These are phyloP conservation scores for Stachybotrys echinatus DNA, from an alignment of 2,329 filamentous ascomycete genomes.

Conservation along the genomic window DNA sequence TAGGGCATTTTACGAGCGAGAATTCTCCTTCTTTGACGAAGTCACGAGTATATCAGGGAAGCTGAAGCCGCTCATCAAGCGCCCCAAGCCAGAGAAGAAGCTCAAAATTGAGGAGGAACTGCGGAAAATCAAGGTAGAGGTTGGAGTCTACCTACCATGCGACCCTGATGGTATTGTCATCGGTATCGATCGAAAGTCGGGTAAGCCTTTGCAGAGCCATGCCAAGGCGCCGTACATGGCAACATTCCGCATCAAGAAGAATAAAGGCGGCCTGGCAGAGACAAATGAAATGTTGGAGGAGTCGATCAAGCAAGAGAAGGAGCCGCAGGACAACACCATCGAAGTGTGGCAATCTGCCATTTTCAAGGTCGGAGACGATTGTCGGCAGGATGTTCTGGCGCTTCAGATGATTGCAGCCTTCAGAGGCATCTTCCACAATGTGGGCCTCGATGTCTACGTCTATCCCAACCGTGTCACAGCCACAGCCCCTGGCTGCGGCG, in stretches of 20 bases:
- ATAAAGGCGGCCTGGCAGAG: conserved; percentile 48
- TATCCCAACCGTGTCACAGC: conserved; percentile 97
- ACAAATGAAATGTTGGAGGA: conserved; percentile 47
- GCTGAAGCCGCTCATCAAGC: conserved; percentile 87
- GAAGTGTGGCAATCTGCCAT: conserved; percentile 99
- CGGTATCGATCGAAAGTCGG: conserved; percentile 95
- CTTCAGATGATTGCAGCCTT: conserved; percentile 98
- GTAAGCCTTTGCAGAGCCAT: conserved; percentile 94
- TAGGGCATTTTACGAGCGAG: conserved; percentile 81
- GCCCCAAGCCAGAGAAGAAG: conserved; percentile 92
- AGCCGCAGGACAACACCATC: conserved; percentile 51
- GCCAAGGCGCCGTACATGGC: conserved; percentile 99
- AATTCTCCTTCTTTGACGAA: conserved; percentile 98
- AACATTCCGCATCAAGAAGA: conserved; percentile 93
- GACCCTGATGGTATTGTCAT: conserved; percentile 97
- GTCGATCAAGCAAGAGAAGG: conserved; percentile 29
- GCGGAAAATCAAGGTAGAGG: conserved; percentile 93
- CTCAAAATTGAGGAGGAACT: conserved; percentile 98
- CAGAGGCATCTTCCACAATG: conserved; percentile 90
- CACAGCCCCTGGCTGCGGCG: conserved; percentile 92
- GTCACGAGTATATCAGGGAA: conserved; percentile 95
- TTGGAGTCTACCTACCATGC: conserved; percentile 93
- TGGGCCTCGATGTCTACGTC: conserved; percentile 93
- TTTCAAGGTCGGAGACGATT: conserved; percentile 99
- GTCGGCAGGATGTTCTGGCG: conserved; percentile 91